Conservation (phyloP, 169 alveolate species). For the Cryptosporidium sp. region DNA sequence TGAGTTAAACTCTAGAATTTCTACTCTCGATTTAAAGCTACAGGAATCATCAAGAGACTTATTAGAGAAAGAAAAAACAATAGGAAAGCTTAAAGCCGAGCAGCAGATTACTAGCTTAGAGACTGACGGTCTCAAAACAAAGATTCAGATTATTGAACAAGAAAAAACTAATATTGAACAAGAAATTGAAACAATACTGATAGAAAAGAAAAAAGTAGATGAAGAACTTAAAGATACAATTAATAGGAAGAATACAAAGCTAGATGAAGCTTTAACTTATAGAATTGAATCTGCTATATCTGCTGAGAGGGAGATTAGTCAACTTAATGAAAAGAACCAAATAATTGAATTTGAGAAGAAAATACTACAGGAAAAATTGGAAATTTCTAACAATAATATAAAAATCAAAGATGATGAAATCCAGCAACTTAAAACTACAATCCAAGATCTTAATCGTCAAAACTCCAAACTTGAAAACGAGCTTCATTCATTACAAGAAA, state of each 20-base stretch:
- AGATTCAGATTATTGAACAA: conserved; percentile 39
- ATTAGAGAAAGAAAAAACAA: conserved; percentile 49
- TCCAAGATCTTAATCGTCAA: conserved; percentile 38
- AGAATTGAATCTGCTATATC: conserved; percentile 51
- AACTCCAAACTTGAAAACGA: conserved; percentile 35
- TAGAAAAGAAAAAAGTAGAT: conserved; percentile 39
- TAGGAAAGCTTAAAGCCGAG: conserved; percentile 16
- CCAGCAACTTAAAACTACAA: conserved; percentile 45
- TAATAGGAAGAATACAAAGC: conserved; percentile 20
- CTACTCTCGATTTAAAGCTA: conserved; percentile 21
- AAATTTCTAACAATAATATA: conserved; percentile 16
- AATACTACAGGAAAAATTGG: conserved; percentile 32
- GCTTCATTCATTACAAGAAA: conserved; percentile 31
- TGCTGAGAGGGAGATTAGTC: conserved; percentile 55
- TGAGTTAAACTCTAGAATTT: conserved; percentile 27
- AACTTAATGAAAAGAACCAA: conserved; percentile 40
- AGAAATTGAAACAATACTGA: conserved; percentile 17
- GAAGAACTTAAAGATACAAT: conserved; percentile 55
- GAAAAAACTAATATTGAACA: conserved; percentile 35
- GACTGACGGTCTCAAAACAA: conserved; percentile 32
- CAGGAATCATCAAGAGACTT: conserved; percentile 23
- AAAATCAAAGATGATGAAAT: conserved; percentile 59
- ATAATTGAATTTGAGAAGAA: conserved; percentile 37
- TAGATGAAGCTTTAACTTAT: conserved; percentile 60
- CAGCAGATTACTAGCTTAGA: conserved; percentile 12